Evolutionary conservation across 257 asterid genomes (phyloP).

Genomic region (Solanum microdontum): DNA sequence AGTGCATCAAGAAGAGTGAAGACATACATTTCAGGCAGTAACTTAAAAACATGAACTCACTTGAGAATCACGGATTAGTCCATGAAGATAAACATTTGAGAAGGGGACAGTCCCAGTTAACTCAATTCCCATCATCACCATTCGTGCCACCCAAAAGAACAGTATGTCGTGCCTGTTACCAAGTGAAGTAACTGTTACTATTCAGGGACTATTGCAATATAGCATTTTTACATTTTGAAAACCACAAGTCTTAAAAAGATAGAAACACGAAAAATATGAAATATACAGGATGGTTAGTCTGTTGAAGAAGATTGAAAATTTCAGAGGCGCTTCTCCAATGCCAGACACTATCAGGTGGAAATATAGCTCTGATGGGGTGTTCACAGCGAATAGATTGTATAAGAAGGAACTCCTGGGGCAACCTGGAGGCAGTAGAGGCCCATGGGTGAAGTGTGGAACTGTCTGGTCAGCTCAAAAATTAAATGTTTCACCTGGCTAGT

Average conservation of each 20-base stretch:
- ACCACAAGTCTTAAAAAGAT: background rate
- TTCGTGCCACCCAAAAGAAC: slow-evolving; percentile 99
- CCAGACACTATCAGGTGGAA: background rate
- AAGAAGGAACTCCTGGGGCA: background rate
- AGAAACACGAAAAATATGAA: background rate
- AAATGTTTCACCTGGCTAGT: background rate
- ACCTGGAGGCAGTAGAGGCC: background rate
- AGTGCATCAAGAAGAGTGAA: background rate
- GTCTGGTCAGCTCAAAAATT: background rate
- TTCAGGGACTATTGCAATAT: background rate
- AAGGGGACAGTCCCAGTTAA: slow-evolving; percentile 89
- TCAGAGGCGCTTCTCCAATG: background rate
- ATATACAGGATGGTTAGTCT: background rate
- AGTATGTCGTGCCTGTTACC: slow-evolving; percentile 88
- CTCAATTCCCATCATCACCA: slow-evolving; percentile 99
- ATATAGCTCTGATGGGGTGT: background rate
- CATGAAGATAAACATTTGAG: slow-evolving; percentile 79
- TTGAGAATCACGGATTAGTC: slow-evolving; percentile 94
- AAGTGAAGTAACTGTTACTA: background rate
- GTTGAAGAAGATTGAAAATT: background rate
- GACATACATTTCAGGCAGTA: slow-evolving; percentile 5
- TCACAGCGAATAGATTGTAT: background rate
- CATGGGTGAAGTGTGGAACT: background rate
- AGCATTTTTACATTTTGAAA: background rate
- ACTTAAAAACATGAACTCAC: slow-evolving; percentile 34